phyloP scores from a whole-genome alignment of 2,329 filamentous ascomycete species.

The Claviceps humidiphila region DNA sequence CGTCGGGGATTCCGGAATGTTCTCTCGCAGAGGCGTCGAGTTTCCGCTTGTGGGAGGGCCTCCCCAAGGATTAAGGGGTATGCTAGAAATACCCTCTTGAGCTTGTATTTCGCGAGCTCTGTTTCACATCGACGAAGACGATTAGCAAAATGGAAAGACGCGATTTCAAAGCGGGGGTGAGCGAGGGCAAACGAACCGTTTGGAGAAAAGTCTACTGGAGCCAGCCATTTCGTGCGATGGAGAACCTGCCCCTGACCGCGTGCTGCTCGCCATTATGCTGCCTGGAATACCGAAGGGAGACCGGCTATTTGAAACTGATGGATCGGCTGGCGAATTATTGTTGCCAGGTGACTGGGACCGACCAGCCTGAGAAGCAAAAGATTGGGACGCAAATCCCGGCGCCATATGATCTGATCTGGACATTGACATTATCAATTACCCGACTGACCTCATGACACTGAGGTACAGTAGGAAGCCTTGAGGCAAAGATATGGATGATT shows the following conservation, averaged over 20 bases:
- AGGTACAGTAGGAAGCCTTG: constrained; percentile 1
- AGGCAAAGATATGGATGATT: not conserved
- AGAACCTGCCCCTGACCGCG: constrained; percentile 82
- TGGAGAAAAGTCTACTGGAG: constrained; percentile 68
- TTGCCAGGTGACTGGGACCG: constrained; percentile 68
- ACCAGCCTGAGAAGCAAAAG: constrained; percentile 46
- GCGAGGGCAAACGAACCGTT: constrained; percentile 54
- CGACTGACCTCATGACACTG: constrained; percentile 14
- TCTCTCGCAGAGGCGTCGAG: constrained; percentile 90
- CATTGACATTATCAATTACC: constrained; percentile 89
- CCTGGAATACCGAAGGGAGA: constrained; percentile 60
- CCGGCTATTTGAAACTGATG: constrained; percentile 49
- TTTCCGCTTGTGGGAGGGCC: constrained; percentile 93
- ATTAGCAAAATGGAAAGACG: not conserved
- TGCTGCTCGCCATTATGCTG: constrained; percentile 45
- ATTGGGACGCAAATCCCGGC: constrained; percentile 65
- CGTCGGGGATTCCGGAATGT: constrained; percentile 92
- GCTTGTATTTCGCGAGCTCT: constrained; percentile 95
- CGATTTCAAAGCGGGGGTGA: not conserved
- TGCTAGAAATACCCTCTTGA: constrained; percentile 70
- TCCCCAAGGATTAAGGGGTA: constrained; percentile 68
- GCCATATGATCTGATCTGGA: constrained; percentile 76
- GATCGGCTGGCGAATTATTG: constrained; percentile 70
- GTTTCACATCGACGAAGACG: not conserved
- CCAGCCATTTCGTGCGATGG: constrained; percentile 80